A percentile compares a stretch with the other conserved stretches of the same genome.
These are phyloP conservation scores for Rozella allomycis DNA, from an alignment of 371 early-diverging fungal species.

Conservation along the genomic window DNA sequence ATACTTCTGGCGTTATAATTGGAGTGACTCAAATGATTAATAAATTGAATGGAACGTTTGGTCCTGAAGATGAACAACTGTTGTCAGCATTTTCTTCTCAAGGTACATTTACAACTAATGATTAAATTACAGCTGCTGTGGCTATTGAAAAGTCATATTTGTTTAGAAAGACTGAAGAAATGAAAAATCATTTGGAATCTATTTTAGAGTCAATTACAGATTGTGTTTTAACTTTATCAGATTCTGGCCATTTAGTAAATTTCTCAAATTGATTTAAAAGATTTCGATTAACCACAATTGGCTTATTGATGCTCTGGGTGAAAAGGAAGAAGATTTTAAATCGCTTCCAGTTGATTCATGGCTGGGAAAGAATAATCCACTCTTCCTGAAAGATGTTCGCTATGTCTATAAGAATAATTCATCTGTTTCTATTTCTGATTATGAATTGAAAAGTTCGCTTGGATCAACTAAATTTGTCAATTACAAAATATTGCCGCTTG, in stretches of 20 bases:
- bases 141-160: constrained; percentile 19
- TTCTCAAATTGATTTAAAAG: constrained; percentile 1
- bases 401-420: constrained; percentile 2
- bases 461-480: constrained; percentile 6
- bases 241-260: constrained; percentile 6
- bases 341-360: constrained; percentile 4
- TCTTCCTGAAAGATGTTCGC: constrained; percentile 7
- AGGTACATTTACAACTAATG: no score
- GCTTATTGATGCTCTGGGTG: constrained; percentile 7
- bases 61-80: constrained; percentile 16
- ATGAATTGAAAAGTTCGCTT: constrained; percentile 5
- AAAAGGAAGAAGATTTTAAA: constrained; percentile 3
- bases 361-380: constrained; percentile 3
- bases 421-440: constrained; percentile 7
- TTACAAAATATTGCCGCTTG: constrained; percentile 11
- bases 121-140: constrained; percentile 16
- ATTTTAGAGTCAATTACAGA: constrained; percentile 18
- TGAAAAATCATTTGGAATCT: constrained; percentile 11
- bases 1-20: constrained; percentile 8
- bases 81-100: constrained; percentile 12
- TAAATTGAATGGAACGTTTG: constrained; percentile 12
- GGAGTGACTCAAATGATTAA: constrained; percentile 29
- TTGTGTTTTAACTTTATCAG: constrained; percentile 15
- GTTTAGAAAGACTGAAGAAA: constrained; percentile 7
- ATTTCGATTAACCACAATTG: constrained; percentile 8